Conservation (phyloP, 1,284 basidiomycete species). For the Sanguinoderma infundibulare region DNA sequence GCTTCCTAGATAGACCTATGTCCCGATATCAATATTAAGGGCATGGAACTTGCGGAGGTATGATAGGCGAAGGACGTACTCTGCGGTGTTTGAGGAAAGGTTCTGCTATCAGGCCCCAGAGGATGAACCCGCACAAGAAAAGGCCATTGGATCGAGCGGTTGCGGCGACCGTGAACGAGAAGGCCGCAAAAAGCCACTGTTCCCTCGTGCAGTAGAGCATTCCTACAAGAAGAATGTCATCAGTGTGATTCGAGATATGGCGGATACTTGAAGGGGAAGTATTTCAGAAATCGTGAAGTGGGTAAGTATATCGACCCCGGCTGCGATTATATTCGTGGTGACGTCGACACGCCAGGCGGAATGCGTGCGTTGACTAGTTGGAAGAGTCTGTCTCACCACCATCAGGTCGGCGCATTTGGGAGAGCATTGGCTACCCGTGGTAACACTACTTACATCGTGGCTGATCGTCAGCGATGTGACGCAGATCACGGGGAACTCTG, state of each 20-base stretch:
- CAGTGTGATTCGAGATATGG: not conserved
- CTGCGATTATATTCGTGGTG: too few species aligned
- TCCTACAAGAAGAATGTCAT: conserved; percentile 39
- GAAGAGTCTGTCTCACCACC: too few species aligned
- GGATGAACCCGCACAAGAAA: conserved; percentile 73
- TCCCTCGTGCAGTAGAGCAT: conserved; percentile 62
- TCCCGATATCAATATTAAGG: not conserved
- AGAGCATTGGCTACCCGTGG: too few species aligned
- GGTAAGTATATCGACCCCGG: too few species aligned
- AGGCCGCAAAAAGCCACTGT: conserved; percentile 57
- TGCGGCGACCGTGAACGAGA: conserved; percentile 70
- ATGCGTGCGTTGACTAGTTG: too few species aligned
- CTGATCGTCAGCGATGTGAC: too few species aligned
- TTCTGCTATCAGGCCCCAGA: conserved; percentile 68
- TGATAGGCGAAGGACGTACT: conserved; percentile 33
- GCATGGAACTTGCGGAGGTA: not conserved
- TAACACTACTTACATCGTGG: too few species aligned
- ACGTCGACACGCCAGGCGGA: too few species aligned
- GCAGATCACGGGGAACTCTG: too few species aligned
- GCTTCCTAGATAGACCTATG: conserved; percentile 39
- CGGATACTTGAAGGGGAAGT: not conserved
- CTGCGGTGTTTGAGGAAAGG: conserved; percentile 47
- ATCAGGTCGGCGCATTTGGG: too few species aligned
- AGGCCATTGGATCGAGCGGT: conserved; percentile 85
- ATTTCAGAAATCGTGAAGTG: too few species aligned